These are phyloP conservation scores for Fragaria vesca DNA, from an alignment of 306 rosid species.

Conservation along the genomic window DNA sequence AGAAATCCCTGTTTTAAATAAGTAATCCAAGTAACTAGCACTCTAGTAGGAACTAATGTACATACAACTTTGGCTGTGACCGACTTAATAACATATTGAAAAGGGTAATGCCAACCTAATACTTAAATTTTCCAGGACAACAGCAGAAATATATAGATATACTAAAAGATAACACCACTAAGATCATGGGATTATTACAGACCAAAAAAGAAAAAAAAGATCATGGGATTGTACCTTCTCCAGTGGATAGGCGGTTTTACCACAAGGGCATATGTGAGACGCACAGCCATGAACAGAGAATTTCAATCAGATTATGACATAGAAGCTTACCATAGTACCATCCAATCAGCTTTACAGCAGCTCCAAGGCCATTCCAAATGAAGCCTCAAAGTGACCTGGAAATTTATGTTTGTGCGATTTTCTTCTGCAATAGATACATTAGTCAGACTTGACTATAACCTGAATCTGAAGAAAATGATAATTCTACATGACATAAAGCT, in stretches of 20 bases:
- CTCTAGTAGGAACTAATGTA: background rate
- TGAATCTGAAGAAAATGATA: too few species aligned
- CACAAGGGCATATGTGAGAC: conserved; percentile 39
- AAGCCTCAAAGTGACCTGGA: too few species aligned
- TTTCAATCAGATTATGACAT: too few species aligned
- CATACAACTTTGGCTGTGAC: background rate
- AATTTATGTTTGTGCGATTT: too few species aligned
- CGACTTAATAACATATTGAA: background rate
- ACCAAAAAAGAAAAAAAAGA: background rate
- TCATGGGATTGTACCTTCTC: conserved; percentile 67
- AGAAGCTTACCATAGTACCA: too few species aligned
- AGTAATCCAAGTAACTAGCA: background rate
- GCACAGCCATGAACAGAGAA: too few species aligned
- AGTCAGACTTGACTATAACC: too few species aligned
- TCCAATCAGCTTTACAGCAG: too few species aligned
- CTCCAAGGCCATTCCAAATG: too few species aligned
- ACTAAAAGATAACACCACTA: background rate
- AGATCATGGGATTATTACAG: conserved; percentile 1
- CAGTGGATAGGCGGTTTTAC: conserved; percentile 89
- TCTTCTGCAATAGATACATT: too few species aligned
- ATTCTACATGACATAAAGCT: too few species aligned
- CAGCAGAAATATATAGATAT: background rate
- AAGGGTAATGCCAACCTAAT: background rate
- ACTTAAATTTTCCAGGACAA: background rate
- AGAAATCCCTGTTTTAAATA: background rate